phyloP scores from a whole-genome alignment of 192 early-diverging fungal genomes.

The Coemansia sp. region DNA sequence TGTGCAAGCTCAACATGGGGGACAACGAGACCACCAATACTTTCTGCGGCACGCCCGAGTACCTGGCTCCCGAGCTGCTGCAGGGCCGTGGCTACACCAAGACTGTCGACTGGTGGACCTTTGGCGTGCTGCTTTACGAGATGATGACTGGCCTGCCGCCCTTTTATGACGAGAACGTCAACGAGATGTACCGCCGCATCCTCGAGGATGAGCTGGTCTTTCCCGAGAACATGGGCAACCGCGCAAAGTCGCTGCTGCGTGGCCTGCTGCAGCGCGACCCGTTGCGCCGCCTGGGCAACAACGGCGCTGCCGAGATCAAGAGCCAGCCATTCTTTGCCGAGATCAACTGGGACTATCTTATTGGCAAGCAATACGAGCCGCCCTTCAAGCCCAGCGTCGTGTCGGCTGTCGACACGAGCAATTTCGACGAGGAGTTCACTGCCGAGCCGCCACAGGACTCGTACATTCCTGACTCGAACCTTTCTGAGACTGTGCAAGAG shows the following conservation, averaged over 20 bases:
- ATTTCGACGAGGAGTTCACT: constrained; percentile 98
- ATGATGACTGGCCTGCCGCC: constrained; percentile 89
- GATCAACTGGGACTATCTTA: constrained; percentile 87
- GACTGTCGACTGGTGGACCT: constrained; percentile 97
- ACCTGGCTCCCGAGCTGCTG: constrained; percentile 90
- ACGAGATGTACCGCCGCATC: constrained; percentile 95
- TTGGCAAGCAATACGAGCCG: constrained; percentile 87
- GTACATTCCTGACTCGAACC: constrained; percentile 72
- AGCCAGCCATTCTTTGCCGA: constrained; percentile 90
- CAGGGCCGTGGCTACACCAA: constrained; percentile 84
- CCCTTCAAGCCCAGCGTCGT: constrained; percentile 91
- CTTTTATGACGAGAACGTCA: constrained; percentile 92
- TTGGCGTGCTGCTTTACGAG: constrained; percentile 88
- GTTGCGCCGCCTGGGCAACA: constrained; percentile 77
- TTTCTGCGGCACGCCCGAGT: constrained; percentile 99
- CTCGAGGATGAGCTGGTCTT: constrained; percentile 87
- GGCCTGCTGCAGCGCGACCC: constrained; percentile 81
- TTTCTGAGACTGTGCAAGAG: constrained; percentile 87
- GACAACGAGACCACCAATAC: constrained; percentile 91
- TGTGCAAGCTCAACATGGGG: constrained; percentile 93
- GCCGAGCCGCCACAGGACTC: constrained; percentile 91
- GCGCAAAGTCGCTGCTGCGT: constrained; percentile 65
- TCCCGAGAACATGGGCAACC: constrained; percentile 67
- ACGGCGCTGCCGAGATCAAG: constrained; percentile 89
- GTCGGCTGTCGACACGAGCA: constrained; percentile 89